Conservation (phyloP, 2,329 filamentous ascomycete genomes). For the Pestalotiopsis sp. region DNA sequence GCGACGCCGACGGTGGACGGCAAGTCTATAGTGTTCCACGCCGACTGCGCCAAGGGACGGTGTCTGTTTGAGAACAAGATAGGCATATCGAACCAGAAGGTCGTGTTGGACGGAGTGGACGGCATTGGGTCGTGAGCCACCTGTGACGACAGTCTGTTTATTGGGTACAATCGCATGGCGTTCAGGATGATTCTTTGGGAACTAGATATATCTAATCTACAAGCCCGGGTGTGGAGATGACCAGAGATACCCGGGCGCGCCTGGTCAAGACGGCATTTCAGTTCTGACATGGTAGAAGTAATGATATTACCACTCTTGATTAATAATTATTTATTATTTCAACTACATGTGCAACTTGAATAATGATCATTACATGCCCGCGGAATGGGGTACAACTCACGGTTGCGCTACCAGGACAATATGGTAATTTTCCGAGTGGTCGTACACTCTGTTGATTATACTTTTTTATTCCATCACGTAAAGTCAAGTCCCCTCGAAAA, state of each 20-base stretch:
- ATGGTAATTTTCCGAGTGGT: too few relatives aligned
- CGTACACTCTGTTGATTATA: too few relatives aligned
- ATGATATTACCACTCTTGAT: background rate
- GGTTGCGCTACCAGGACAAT: too few relatives aligned
- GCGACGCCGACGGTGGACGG: conserved; percentile 36
- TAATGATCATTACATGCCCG: too few relatives aligned
- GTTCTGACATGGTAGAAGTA: background rate
- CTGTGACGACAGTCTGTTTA: background rate
- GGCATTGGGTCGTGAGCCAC: conserved; percentile 12
- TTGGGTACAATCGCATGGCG: conserved; percentile 9
- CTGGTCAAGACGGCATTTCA: background rate
- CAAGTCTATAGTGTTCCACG: conserved; percentile 39
- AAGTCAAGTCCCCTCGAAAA: too few relatives aligned
- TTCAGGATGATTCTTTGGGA: background rate
- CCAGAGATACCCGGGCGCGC: too few relatives aligned
- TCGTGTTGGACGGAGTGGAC: conserved; percentile 19
- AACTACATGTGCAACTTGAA: too few relatives aligned
- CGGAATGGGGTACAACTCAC: too few relatives aligned
- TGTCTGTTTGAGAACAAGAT: conserved; percentile 40
- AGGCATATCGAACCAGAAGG: conserved; percentile 24
- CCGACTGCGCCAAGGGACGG: conserved; percentile 35
- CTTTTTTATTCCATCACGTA: too few relatives aligned
- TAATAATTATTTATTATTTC: too few relatives aligned
- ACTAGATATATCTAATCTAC: background rate
- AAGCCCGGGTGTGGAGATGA: too few relatives aligned